Base-by-base conservation (phyloP, 2,329 filamentous ascomycete species). In the Amesomyces nigricolor region DNA sequence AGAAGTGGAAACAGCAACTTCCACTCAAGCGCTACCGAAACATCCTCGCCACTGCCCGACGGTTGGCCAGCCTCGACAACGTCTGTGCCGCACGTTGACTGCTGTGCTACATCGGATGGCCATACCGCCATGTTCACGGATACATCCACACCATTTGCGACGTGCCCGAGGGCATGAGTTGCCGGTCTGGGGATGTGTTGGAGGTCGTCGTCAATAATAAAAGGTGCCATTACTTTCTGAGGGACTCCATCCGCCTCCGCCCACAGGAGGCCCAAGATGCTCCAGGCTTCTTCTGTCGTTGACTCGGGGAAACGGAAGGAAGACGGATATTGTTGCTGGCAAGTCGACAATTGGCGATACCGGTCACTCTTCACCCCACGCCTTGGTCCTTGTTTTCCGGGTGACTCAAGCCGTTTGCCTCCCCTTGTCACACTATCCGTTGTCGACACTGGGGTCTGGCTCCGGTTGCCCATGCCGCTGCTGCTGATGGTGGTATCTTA, bases 1-100 rank as follows among this genome's bases (percentile, higher is more conserved):
- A 68, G 59, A 4, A 67, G 62, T 6, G 68, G 62, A 32, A 68
- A 49, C 13, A 70, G 56, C 56, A 69, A 65, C 55, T 71, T 71
- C 47, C 70, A 55, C 54, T 71, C 69, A n/a, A 70, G 59, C 8
- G 66, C 69, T 10, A 68, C 51, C 8, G 64, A 63, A 3, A 67
- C 44, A 26, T 62, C 59, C 8, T 63, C 60, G 6, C 54, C 57
- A 7, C 38, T 51, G 47, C 67, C 66, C 38, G n/a, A 29, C n/a
- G n/a, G 14, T 40, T 17, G 8, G 40, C 32, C 40, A 32, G 5
- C 17, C 16, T 35, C 9, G 32, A 35, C 9, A 13, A 7, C 11
- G 3, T 7, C 11, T 4, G 32, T 13, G 8, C 11, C 32, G 32
- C 32, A 35, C 11, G 32, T 7, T 9, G 32, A 7, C 4, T 35